Evolutionary conservation across 495 filamentous ascomycete species (phyloP), one percentile per base, ranked within the genome.

Genomic region (Parathielavia hyrcaniae): DNA sequence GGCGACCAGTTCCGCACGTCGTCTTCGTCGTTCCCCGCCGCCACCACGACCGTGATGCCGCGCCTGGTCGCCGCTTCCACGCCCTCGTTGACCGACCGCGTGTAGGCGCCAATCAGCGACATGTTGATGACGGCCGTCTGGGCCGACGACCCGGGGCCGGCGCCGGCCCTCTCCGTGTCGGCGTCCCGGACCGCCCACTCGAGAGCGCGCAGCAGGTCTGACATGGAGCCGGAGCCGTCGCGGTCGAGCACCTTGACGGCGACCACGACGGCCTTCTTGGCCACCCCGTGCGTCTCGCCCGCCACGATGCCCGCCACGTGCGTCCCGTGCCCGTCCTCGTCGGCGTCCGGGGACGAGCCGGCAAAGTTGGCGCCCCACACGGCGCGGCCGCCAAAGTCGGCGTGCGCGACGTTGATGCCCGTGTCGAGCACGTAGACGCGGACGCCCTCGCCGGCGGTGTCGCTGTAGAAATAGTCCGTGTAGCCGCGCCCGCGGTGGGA

Each of bases 221-320:
- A 61, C 49, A 75, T 78, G 38, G 76, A 66, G 26, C 68, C 80
- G 48, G 73, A 64, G 39, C 68, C 71, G 60, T 67, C 52, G 34
- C 70, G 69, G 60, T 77, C 72, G 60, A 88, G 79, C 50, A 88
- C 84, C 73, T 88, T 87, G 68, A 88, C 84, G 53, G 80, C 83
- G 59, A 83, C 77, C 38, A 89, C 69, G 26, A 63, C 69, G 19
- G 82, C 83, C 61, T 79, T 78, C 73, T 88, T 88, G 53, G 85
- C 78, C 48, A 88, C 76, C 61, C 85, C 86, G 60, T 82, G 86
- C 14, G 79, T 81, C 50, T 58, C 67, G 9, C 80, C 80, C 45
- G 76, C 85, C 50, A 86, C 80, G 43, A 83, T 88, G 38, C 83
- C 85, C 20, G 83, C 76, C 32, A 83, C 79, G 71, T 86, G 84